These are phyloP conservation scores for Tolypocladium inflatum DNA, from an alignment of 2,329 filamentous ascomycete species.

Conservation along the genomic window DNA sequence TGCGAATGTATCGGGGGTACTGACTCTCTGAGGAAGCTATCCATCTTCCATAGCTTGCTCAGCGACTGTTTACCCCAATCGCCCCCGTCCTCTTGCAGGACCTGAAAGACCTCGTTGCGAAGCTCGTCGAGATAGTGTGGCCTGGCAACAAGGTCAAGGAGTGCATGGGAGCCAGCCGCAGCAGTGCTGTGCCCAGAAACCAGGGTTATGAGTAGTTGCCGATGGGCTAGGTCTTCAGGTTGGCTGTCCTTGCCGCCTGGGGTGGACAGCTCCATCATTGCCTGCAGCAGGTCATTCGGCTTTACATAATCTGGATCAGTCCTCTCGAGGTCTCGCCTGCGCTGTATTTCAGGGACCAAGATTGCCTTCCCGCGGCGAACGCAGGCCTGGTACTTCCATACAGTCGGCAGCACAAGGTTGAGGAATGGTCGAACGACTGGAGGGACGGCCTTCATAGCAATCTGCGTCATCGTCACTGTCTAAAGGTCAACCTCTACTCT, in stretches of 20 bases:
- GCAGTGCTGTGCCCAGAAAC: constrained; percentile 6
- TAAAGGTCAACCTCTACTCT: not conserved
- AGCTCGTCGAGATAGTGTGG: constrained; percentile 1
- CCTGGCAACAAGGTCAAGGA: constrained; percentile 2
- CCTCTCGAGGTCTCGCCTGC: constrained; percentile 1
- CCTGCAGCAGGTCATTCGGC: constrained; percentile 5
- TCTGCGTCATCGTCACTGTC: constrained; percentile 6
- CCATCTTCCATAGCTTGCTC: constrained; percentile 4
- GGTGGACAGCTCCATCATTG: constrained; percentile 3
- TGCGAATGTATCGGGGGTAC: not conserved
- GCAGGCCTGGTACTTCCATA: not conserved
- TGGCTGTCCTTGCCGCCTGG: not conserved
- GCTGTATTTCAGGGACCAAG: constrained; percentile 2
- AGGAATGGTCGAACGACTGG: constrained; percentile 1
- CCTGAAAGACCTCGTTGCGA: constrained; percentile 1
- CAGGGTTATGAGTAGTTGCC: constrained; percentile 1
- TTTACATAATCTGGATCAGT: not conserved
- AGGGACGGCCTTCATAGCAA: constrained; percentile 4
- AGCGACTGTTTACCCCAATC: constrained; percentile 2
- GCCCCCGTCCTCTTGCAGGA: not conserved
- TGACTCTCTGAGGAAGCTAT: constrained; percentile 7
- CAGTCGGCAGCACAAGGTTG: constrained; percentile 2
- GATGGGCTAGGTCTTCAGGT: constrained; percentile 1
- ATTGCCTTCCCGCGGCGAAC: constrained; percentile 1
- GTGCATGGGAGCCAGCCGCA: constrained; percentile 3